These are phyloP conservation scores for Exutisphaerella laricina DNA, from an alignment of 2,329 filamentous ascomycete genomes.

Conservation along the genomic window DNA sequence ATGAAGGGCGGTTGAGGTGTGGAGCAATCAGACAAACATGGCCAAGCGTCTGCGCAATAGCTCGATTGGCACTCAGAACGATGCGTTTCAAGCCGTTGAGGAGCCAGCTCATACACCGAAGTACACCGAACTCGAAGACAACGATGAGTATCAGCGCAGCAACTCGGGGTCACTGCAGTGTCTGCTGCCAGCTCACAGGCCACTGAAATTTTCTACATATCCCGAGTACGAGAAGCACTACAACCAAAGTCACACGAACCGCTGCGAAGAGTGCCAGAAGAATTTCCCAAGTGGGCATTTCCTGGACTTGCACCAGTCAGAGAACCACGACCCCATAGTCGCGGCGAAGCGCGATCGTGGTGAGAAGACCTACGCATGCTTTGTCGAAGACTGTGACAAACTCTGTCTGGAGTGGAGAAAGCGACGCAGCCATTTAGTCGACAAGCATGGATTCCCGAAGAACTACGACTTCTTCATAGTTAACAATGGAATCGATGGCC, in stretches of 20 bases:
- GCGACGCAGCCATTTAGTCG: constrained; percentile 79
- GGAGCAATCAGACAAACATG: too few relatives aligned
- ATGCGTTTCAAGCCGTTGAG: background rate
- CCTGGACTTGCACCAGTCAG: constrained; percentile 77
- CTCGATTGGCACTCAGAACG: constrained; percentile 28
- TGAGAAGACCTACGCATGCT: constrained; percentile 88
- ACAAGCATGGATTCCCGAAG: constrained; percentile 85
- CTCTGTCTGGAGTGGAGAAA: constrained; percentile 80
- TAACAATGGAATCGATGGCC: constrained; percentile 81
- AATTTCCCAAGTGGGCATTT: constrained; percentile 85
- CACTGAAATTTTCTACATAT: constrained; percentile 66
- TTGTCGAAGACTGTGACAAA: constrained; percentile 80
- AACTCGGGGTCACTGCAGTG: constrained; percentile 62
- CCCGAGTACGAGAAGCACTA: constrained; percentile 86
- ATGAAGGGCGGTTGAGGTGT: too few relatives aligned
- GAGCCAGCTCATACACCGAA: constrained; percentile 33
- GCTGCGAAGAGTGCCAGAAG: constrained; percentile 75
- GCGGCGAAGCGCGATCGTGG: constrained; percentile 68
- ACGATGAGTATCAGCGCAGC: constrained; percentile 25
- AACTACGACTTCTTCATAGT: constrained; percentile 86
- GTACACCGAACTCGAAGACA: constrained; percentile 52
- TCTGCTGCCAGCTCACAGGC: constrained; percentile 72
- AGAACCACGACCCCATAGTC: constrained; percentile 79
- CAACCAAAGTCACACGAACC: constrained; percentile 69
- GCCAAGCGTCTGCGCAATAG: constrained; percentile 55